Evolutionary conservation across 352 stramenopile species (phyloP).

Genomic region (Phytopythium oedochilum): DNA sequence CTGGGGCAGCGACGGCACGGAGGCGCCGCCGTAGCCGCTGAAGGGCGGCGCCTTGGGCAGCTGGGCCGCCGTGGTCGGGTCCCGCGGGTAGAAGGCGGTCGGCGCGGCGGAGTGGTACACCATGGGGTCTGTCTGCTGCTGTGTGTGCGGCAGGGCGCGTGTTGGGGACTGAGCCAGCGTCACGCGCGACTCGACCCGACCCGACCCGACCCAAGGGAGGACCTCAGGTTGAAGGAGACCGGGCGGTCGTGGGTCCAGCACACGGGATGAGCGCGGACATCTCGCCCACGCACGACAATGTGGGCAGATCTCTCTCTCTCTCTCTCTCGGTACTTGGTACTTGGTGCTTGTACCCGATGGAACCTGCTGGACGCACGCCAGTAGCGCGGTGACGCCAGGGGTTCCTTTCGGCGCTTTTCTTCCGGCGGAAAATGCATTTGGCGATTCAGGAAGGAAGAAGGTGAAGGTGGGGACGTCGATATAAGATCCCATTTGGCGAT

Average conservation of each 20-base stretch:
- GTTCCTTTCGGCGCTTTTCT: background rate
- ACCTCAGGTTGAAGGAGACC: background rate
- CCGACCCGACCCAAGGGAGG: background rate
- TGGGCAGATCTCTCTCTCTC: background rate
- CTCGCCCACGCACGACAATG: background rate
- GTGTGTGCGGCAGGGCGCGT: background rate
- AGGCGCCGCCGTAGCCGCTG: background rate
- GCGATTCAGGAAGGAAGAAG: too few relatives aligned
- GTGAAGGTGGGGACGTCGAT: too few relatives aligned
- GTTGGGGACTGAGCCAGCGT: slow-evolving; percentile 1
- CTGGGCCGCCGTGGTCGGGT: background rate
- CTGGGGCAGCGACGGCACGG: slow-evolving; percentile 1
- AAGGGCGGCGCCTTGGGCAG: background rate
- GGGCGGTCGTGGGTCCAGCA: background rate
- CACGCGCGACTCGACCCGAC: background rate
- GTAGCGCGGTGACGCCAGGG: background rate
- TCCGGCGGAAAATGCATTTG: too few relatives aligned
- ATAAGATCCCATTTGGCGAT: too few relatives aligned
- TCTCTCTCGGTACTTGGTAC: too few relatives aligned
- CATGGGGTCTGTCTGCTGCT: background rate
- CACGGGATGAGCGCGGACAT: background rate
- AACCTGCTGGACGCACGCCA: background rate
- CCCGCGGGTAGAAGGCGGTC: background rate
- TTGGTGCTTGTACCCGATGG: too few relatives aligned
- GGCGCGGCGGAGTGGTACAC: background rate